Evolutionary conservation across 345 rosid genomes (phyloP), one percentile per base, ranked within the genome.

Genomic region (Gossypium rotundifolium): DNA sequence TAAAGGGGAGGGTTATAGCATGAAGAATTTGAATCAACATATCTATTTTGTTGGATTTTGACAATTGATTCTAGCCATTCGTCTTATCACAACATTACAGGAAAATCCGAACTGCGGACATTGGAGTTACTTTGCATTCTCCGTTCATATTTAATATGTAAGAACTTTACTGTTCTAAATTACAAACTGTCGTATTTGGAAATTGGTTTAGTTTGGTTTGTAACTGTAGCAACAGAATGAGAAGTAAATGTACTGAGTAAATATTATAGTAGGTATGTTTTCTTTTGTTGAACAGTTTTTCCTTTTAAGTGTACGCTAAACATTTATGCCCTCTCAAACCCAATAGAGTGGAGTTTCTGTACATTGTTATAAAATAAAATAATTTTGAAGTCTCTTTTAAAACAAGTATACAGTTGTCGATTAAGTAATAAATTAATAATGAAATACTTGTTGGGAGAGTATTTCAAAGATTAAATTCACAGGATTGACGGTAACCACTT

Each of bases 171-270:
- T 13, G n/a, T 23, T 45, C 72, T 52, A 49, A 52, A 68, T 68
- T 68, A 25, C 38, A 48, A 51, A 16, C 72, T 13, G 11, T 25
- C n/a, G 63, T 71, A n/a, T 38, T 14, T 38, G 25, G 46, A 53
- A 71, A n/a, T 33, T 71, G 52, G 51, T 42, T 70, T 70, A 3
- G 12, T 52, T 69, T 69, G 4, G 13, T 53, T 69, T 69, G 55
- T 12, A 12, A 49, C 3, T 51, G 1, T 22, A 52, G 61, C 12
- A 18, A 52, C 23, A 29, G 16, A 29, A 16, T 25, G 51, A 53
- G 48, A 33, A 54, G 62, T n/a, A 11, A 54, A 54, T 38, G 8
- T 54, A 10, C 27, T 12, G 73, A 29, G 73, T 27, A 6, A 13
- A 54, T 51, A 20, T 65, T 17, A 65, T 12, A n/a, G 51, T 40